phyloP scores from a whole-genome alignment of 768 basidiomycete species.

The Albatrellus ellisii region DNA sequence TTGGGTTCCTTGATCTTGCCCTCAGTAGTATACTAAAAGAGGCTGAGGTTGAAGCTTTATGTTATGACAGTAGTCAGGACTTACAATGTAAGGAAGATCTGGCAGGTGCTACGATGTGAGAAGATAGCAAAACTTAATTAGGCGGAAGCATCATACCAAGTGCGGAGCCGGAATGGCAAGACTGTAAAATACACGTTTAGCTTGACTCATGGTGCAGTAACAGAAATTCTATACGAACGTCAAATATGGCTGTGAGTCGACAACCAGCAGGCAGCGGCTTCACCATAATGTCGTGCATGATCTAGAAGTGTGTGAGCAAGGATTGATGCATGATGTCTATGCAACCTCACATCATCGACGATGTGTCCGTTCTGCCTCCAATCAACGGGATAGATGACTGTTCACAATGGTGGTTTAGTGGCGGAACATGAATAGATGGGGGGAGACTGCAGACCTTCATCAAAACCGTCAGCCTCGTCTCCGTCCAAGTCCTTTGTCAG shows the following conservation, averaged over 20 bases:
- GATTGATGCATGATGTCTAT: background rate
- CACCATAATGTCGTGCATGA: conserved; percentile 33
- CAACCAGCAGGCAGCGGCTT: conserved; percentile 51
- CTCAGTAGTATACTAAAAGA: conserved; percentile 75
- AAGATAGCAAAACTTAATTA: background rate
- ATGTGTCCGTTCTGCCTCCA: conserved; percentile 67
- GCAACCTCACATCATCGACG: conserved; percentile 50
- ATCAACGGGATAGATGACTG: conserved; percentile 85
- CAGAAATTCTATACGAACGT: conserved; percentile 24
- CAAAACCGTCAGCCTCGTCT: conserved; percentile 68
- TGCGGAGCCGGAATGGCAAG: conserved; percentile 35
- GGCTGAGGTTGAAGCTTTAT: background rate
- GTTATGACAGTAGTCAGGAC: background rate
- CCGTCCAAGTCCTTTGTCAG: conserved; percentile 69
- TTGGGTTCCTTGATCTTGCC: conserved; percentile 95
- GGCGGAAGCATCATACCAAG: conserved; percentile 20
- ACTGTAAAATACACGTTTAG: conserved; percentile 15
- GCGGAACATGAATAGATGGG: background rate
- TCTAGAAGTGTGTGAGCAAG: conserved; percentile 14
- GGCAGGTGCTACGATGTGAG: background rate
- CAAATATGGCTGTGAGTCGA: conserved; percentile 48
- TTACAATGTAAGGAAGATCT: conserved; percentile 26
- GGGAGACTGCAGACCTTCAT: conserved; percentile 54
- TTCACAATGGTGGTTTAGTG: background rate
- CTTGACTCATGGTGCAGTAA: conserved; percentile 5